Percentiles rank a stretch among this genome's conserved stretches.
Evolutionary conservation across 441 rosid genomes (phyloP).

Genomic region (Macaranga tanarius): DNA sequence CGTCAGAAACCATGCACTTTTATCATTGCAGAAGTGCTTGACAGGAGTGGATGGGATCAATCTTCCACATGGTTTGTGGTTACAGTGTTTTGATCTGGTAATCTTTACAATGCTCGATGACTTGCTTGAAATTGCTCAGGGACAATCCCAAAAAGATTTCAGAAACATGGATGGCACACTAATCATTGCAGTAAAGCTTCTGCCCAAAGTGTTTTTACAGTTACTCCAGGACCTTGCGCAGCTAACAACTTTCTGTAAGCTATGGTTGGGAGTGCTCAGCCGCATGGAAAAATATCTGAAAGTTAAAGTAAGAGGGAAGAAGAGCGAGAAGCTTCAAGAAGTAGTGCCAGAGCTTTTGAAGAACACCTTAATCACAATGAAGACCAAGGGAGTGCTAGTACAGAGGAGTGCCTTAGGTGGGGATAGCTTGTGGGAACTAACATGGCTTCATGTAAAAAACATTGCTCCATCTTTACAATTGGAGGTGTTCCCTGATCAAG

Average conservation of each 20-base stretch:
- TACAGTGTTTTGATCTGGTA: slow-evolving; percentile 80
- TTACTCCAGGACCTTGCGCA: slow-evolving; percentile 65
- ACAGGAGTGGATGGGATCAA: slow-evolving; percentile 64
- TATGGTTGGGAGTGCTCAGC: slow-evolving; percentile 89
- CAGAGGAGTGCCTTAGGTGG: slow-evolving; percentile 85
- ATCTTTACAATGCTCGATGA: slow-evolving; percentile 91
- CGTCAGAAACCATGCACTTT: slow-evolving; percentile 84
- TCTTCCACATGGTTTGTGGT: slow-evolving; percentile 66
- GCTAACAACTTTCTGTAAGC: slow-evolving; percentile 79
- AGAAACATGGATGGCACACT: slow-evolving; percentile 92
- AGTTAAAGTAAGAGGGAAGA: slow-evolving; percentile 78
- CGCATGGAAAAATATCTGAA: slow-evolving; percentile 90
- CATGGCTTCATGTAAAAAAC: slow-evolving; percentile 91
- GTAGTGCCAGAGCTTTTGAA: slow-evolving; percentile 78
- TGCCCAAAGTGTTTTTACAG: slow-evolving; percentile 73
- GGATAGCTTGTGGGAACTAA: slow-evolving; percentile 92
- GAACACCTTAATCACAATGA: slow-evolving; percentile 78
- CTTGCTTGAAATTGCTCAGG: slow-evolving; percentile 85
- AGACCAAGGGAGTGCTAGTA: slow-evolving; percentile 65
- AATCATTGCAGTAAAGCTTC: slow-evolving; percentile 66
- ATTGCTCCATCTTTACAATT: slow-evolving; percentile 69
- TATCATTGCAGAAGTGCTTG: slow-evolving; percentile 78
- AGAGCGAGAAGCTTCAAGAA: slow-evolving; percentile 84
- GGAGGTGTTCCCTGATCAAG: slow-evolving; percentile 82
- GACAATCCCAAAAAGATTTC: slow-evolving; percentile 82